Conservation (phyloP, 768 basidiomycete species). For the Psilocybe subaeruginosa region DNA sequence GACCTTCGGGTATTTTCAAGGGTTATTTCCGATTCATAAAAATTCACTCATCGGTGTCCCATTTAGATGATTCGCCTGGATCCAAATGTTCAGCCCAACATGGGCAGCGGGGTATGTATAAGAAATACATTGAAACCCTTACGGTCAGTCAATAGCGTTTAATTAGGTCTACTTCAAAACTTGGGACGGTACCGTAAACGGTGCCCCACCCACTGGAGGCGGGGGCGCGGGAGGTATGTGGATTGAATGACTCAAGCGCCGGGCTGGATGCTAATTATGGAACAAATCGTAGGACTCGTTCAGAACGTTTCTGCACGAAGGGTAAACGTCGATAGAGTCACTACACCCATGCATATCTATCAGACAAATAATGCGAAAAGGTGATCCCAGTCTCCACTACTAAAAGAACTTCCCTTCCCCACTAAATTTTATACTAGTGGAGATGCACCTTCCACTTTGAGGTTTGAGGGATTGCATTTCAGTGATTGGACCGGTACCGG, state of each 20-base stretch:
- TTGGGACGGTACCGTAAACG: constrained; percentile 4
- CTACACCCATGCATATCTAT: not conserved
- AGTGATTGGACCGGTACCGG: not conserved
- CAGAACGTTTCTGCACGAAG: not conserved
- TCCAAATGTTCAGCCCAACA: constrained; percentile 4
- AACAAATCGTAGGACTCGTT: not conserved
- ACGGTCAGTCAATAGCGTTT: not conserved
- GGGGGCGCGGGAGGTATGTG: constrained; percentile 3
- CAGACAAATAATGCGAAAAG: constrained; percentile 3
- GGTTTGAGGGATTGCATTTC: not conserved
- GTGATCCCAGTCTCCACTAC: not conserved
- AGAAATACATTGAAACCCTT: not conserved
- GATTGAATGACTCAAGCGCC: no score
- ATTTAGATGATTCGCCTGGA: constrained; percentile 5
- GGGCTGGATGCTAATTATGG: not conserved
- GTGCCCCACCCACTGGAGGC: constrained; percentile 5
- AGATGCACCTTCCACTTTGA: not conserved
- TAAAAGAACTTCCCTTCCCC: not conserved
- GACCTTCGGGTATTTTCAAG: constrained; percentile 39
- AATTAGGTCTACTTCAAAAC: constrained; percentile 4
- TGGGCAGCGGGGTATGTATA: constrained; percentile 2
- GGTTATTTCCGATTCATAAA: not conserved
- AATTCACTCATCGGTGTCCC: not conserved
- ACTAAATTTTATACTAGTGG: not conserved
- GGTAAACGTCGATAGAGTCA: constrained; percentile 6